Conservation (phyloP, 2,329 filamentous ascomycete species). For the Lasiodiplodia theobromae region DNA sequence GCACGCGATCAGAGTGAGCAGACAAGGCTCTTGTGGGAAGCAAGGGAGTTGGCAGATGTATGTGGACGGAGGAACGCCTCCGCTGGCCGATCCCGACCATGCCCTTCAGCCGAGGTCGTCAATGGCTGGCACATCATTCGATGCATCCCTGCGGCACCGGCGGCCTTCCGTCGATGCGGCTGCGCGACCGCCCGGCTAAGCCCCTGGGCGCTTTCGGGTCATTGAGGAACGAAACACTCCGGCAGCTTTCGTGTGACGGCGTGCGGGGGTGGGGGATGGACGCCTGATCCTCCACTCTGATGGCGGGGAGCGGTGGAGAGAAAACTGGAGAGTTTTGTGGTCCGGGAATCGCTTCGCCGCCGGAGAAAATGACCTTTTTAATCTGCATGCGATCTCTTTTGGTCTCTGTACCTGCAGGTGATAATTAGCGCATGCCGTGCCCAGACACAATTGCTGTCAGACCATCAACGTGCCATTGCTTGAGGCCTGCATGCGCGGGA, state of each 20-base stretch:
- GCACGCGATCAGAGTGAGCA: slow-evolving; percentile 24
- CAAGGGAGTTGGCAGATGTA: slow-evolving; percentile 26
- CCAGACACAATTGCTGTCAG: background rate
- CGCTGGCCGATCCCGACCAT: slow-evolving; percentile 25
- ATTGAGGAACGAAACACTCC: slow-evolving; percentile 20
- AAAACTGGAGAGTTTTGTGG: slow-evolving; percentile 22
- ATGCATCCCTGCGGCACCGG: slow-evolving; percentile 28
- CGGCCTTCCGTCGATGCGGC: slow-evolving; percentile 28
- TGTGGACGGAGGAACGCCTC: slow-evolving; percentile 26
- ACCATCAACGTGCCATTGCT: slow-evolving; percentile 9
- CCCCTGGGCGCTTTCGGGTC: slow-evolving; percentile 5
- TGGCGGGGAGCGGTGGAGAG: slow-evolving; percentile 19
- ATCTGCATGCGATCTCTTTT: background rate
- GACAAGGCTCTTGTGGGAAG: slow-evolving; percentile 9
- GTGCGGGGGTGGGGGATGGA: slow-evolving; percentile 18
- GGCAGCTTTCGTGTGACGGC: slow-evolving; percentile 1
- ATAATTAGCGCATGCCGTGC: slow-evolving; percentile 10
- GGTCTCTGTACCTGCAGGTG: background rate
- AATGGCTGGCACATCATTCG: slow-evolving; percentile 24
- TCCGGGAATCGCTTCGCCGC: slow-evolving; percentile 25
- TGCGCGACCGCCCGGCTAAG: slow-evolving; percentile 19
- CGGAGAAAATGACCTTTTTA: background rate
- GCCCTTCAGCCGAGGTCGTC: slow-evolving; percentile 29
- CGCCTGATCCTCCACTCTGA: slow-evolving; percentile 17
- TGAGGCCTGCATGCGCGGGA: background rate